Conservation (phyloP, 345 rosid genomes). For the Syzygium oleosum region DNA sequence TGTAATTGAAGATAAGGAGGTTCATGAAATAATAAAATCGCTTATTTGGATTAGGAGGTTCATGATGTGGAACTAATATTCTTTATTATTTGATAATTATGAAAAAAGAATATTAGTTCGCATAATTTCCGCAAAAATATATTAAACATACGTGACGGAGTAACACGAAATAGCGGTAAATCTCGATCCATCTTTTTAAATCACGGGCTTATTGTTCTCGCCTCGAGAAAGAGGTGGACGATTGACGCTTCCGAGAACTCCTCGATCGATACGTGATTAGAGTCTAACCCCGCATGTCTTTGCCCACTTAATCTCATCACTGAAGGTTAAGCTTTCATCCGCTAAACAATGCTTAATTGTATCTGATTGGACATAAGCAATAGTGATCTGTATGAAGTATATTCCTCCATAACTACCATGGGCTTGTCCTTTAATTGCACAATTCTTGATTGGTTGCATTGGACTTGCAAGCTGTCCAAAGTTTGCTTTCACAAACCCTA, state of each 20-base stretch:
- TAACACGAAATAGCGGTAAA: background rate
- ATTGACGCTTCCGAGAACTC: background rate
- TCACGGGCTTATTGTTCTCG: background rate
- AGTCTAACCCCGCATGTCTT: background rate
- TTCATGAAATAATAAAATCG: too few relatives aligned
- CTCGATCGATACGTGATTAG: background rate
- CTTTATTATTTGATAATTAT: background rate
- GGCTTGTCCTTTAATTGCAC: background rate
- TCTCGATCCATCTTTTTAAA: background rate
- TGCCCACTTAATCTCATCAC: background rate
- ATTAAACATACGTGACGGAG: background rate
- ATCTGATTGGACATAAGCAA: background rate
- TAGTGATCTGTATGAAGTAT: background rate
- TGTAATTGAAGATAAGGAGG: too few relatives aligned
- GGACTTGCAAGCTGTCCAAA: background rate
- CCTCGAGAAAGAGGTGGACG: background rate
- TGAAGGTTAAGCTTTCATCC: background rate
- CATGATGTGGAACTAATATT: too few relatives aligned
- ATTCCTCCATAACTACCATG: background rate
- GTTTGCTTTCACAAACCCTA: background rate
- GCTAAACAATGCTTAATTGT: background rate
- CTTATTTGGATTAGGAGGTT: too few relatives aligned
- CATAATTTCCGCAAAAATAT: background rate
- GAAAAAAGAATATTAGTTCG: background rate
- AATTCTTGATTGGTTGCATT: background rate